Percentiles rank a stretch among this genome's conserved stretches.
Conservation (phyloP, 345 rosid genomes). For the Stellera chamaejasme region DNA sequence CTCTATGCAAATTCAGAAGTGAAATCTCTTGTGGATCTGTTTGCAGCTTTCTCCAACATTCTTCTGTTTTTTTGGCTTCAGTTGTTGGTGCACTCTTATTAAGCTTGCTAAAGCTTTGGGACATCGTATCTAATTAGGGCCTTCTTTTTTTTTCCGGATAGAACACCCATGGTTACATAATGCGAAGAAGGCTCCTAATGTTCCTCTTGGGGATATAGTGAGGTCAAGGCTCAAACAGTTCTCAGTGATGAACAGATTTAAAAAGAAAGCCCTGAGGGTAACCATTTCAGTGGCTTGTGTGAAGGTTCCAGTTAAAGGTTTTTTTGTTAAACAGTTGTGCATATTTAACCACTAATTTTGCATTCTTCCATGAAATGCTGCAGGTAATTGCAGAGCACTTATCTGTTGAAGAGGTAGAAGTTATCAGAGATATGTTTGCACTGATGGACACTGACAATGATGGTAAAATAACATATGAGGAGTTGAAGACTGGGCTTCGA, state of each 20-base stretch:
- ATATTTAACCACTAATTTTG: not conserved
- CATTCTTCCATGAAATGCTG: constrained; percentile 19
- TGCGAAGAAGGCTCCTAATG: constrained; percentile 94
- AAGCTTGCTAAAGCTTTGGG: no score
- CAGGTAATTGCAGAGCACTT: constrained; percentile 96
- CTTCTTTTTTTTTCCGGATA: constrained; percentile 18
- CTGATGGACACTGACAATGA: constrained; percentile 87
- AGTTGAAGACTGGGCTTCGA: constrained; percentile 82
- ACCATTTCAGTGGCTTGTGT: constrained; percentile 18
- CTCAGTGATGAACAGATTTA: constrained; percentile 91
- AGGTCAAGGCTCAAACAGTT: constrained; percentile 93
- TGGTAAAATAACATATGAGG: constrained; percentile 76
- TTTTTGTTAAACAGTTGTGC: not conserved
- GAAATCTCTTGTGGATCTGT: no score
- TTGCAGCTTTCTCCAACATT: no score
- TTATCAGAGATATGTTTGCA: constrained; percentile 80
- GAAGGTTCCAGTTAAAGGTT: constrained; percentile 4
- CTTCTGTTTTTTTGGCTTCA: no score
- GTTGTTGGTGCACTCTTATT: no score
- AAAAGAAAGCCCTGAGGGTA: constrained; percentile 89
- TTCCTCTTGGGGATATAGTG: constrained; percentile 91
- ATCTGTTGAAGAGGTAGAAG: constrained; percentile 79
- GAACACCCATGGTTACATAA: constrained; percentile 95
- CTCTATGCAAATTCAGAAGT: no score
- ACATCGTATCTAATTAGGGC: no score